Conservation (phyloP, 163 green algal species). For the Volvox carteri region DNA sequence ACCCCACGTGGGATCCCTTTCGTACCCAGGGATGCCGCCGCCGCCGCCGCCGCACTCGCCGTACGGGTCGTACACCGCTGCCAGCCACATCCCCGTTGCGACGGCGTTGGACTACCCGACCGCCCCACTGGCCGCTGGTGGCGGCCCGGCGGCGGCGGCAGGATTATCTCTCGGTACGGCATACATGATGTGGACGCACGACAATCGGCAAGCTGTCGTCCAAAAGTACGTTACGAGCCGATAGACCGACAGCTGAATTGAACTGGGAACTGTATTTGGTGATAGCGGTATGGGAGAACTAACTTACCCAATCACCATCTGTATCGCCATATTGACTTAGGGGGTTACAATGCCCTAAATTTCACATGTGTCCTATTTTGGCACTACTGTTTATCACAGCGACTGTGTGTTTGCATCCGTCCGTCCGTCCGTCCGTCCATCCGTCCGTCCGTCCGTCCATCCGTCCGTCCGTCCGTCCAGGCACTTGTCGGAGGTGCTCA, state of each 20-base stretch:
- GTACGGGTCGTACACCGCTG: slow-evolving; percentile 12
- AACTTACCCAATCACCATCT: too few species aligned
- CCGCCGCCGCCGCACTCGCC: not conserved
- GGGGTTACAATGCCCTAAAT: too few species aligned
- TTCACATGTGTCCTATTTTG: too few species aligned
- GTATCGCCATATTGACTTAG: too few species aligned
- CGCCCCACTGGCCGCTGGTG: not conserved
- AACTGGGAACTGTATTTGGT: too few species aligned
- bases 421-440: too few species aligned
- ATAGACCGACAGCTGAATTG: too few species aligned
- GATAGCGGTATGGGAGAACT: too few species aligned
- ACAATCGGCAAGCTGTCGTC: slow-evolving; percentile 34
- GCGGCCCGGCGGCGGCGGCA: not conserved
- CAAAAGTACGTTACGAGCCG: slow-evolving; percentile 54
- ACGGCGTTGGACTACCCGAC: not conserved
- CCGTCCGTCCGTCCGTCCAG: not conserved
- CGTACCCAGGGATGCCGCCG: not conserved
- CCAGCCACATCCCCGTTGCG: too few species aligned
- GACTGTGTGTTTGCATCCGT: too few species aligned
- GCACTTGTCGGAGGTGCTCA: slow-evolving; percentile 31
- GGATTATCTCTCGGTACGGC: not conserved
- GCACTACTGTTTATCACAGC: too few species aligned
- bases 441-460: too few species aligned
- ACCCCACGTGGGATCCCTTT: not conserved
- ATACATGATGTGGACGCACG: slow-evolving; percentile 53